Evolutionary conservation across 1,139 yeast species (phyloP), one percentile per base, ranked within the genome.

Genomic region (Nakaseomyces glabratus): DNA sequence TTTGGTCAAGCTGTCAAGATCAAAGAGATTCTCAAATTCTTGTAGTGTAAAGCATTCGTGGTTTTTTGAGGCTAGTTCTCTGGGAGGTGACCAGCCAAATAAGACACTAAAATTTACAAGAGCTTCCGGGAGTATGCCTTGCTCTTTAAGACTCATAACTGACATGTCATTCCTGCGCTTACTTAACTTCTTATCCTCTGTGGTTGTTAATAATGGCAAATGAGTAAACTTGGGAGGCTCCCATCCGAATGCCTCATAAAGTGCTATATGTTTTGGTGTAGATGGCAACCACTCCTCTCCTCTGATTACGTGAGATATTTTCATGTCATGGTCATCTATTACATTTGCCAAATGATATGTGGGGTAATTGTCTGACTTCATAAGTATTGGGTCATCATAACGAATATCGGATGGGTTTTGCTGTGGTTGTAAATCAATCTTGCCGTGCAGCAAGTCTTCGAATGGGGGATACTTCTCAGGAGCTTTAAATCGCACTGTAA

Each of bases 251-350:
- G 96, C 95, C 14, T 69, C 50, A 52, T 90, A 93, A 39, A 90
- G 59, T 0, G 95, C 93, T 31, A 85, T 68, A 52, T 90, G 99
- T 47, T 88, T 90, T 2, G 97, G 95, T 0, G 98, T 90, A 0
- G 97, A 82, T 1, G 95, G 80, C 7, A 90, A 63, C 99, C 99
- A 93, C 57, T 90, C 97, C 53, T 90, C 98, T 23, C 99, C 99
- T 44, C 99, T 68, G 8, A 90, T 76, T 7, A 90, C 98, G 57
- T 93, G 97, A 0, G 96, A 82, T 28, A 90, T 82, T 33, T 73
- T 60, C 98, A 90, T 93, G 34, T 82, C 60, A 56, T 88, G 94
- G 55, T 90, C 99, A 52, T 90, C 99, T 2, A 90, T 75, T 2
- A 90, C 95, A 51, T 85, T 88, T 14, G 98, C 98, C 52, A 90